Conservation (phyloP, 305 asterid genomes). For the Euphrasia arctica region DNA sequence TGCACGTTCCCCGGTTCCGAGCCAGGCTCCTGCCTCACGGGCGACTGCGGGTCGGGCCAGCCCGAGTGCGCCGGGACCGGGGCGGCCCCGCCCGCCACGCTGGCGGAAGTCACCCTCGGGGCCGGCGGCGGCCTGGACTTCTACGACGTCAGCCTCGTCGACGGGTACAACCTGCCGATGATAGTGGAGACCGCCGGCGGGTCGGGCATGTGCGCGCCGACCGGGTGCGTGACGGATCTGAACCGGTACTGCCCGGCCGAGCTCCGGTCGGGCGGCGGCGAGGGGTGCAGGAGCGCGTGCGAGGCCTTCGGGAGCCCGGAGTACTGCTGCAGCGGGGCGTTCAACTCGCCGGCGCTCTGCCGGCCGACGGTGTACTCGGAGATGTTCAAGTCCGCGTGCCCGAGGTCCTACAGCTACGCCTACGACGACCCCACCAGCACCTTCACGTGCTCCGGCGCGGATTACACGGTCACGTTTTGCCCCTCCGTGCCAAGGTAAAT, state of each 20-base stretch:
- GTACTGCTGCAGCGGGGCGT: slow-evolving; percentile 91
- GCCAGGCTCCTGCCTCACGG: slow-evolving; percentile 67
- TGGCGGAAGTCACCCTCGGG: slow-evolving; percentile 84
- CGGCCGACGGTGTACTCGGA: slow-evolving; percentile 77
- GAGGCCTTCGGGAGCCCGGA: slow-evolving; percentile 80
- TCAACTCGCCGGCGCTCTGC: slow-evolving; percentile 66
- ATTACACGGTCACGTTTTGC: slow-evolving; percentile 80
- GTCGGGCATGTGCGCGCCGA: slow-evolving; percentile 78
- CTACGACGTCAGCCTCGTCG: slow-evolving; percentile 88
- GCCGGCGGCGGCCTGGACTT: slow-evolving; percentile 69
- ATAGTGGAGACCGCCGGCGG: slow-evolving; percentile 79
- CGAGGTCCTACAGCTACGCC: slow-evolving; percentile 91
- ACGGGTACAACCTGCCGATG: slow-evolving; percentile 85
- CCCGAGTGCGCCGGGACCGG: slow-evolving; percentile 79
- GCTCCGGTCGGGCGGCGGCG: slow-evolving; percentile 56
- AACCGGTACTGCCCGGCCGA: slow-evolving; percentile 79
- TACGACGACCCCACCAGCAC: slow-evolving; percentile 95
- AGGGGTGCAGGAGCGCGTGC: slow-evolving; percentile 88
- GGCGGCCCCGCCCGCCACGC: slow-evolving; percentile 86
- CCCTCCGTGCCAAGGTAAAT: slow-evolving; percentile 78
- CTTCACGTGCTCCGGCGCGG: slow-evolving; percentile 90
- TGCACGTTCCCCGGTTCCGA: slow-evolving; percentile 66
- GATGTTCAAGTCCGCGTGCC: slow-evolving; percentile 78
- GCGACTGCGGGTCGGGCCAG: slow-evolving; percentile 82
- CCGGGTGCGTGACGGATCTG: slow-evolving; percentile 92